Evolutionary conservation across 768 basidiomycete genomes (phyloP), one percentile per base, ranked within the genome.

Genomic region (Ramaria rubella): DNA sequence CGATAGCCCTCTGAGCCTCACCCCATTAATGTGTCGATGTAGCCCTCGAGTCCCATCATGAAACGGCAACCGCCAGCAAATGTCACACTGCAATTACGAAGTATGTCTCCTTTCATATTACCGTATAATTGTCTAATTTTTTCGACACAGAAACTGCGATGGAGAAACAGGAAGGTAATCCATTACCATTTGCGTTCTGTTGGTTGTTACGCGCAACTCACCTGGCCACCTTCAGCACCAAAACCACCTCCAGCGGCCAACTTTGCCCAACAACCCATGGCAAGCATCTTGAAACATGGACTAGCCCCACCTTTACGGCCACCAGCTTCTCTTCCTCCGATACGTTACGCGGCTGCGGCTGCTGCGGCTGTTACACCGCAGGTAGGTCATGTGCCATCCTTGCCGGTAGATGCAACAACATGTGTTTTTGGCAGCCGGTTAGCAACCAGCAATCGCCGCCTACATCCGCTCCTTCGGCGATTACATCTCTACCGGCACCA

Each of bases 261-360:
- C 65, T 90, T 93, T 69, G 76, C 81, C 1, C 83, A 87, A 58
- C 88, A 90, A 63, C 87, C 91, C 1, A 83, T 82, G 79, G 70
- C 81, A 29, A 78, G 77, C 58, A 87, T 93, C 62, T 72, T 94
- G 61, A 93, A 93, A 70, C 80, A 81, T 31, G 81, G 83, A 21
- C 69, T 90, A n/a, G 80, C 79, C 21, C 67, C 73, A 54, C 68
- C 81, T 54, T 78, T 76, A 58, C 81, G 77, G 53, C 78, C 66
- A 30, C 68, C 80, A 61, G 76, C 76, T 30, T 68, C 77, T 21
- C 69, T 90, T 56, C 87, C 91, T 43, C 87, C 92, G 12, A 89
- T 94, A 66, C 79, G 88, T 49, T 96, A 96, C 67, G 87, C 95
- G 30, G 82, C 91, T n/a, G 93, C 92, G 0, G 94, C 93, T 2